These are phyloP conservation scores for Umbelopsis sp. DNA, from an alignment of 192 early-diverging fungal species.

Conservation along the genomic window DNA sequence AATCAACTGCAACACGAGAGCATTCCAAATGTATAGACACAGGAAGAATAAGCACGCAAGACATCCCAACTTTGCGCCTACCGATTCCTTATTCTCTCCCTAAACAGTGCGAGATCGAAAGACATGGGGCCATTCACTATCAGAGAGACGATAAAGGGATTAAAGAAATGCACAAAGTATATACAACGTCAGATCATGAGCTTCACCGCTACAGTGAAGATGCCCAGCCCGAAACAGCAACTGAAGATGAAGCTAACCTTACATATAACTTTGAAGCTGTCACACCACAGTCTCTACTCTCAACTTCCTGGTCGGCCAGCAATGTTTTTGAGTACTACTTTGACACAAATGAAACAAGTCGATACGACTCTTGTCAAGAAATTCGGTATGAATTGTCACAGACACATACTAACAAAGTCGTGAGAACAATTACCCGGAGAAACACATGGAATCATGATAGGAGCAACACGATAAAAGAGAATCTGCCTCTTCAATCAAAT, in stretches of 20 bases:
- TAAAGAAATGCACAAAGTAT: neutral
- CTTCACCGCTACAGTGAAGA: neutral
- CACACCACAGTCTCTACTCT: neutral
- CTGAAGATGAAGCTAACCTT: neutral
- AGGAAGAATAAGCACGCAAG: neutral
- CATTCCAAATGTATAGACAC: neutral
- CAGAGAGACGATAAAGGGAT: neutral
- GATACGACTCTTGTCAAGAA: neutral
- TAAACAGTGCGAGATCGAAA: neutral
- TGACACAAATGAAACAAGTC: neutral
- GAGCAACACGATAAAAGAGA: too few relatives aligned
- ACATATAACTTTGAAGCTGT: neutral
- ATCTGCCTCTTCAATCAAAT: too few relatives aligned
- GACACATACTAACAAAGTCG: neutral
- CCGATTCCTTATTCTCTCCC: neutral
- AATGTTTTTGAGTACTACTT: constrained; percentile 12
- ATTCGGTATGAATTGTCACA: neutral
- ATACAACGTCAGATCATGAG: neutral
- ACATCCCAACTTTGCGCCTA: neutral
- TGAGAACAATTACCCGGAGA: neutral
- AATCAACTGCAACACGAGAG: neutral
- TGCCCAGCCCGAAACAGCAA: neutral
- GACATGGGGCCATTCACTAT: neutral
- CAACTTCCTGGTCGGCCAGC: constrained; percentile 1
- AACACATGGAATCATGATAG: too few relatives aligned